Percentiles rank a stretch among this genome's conserved stretches.
Conservation (phyloP, 192 early-diverging fungal species). For the Kickxella alabastrina region DNA sequence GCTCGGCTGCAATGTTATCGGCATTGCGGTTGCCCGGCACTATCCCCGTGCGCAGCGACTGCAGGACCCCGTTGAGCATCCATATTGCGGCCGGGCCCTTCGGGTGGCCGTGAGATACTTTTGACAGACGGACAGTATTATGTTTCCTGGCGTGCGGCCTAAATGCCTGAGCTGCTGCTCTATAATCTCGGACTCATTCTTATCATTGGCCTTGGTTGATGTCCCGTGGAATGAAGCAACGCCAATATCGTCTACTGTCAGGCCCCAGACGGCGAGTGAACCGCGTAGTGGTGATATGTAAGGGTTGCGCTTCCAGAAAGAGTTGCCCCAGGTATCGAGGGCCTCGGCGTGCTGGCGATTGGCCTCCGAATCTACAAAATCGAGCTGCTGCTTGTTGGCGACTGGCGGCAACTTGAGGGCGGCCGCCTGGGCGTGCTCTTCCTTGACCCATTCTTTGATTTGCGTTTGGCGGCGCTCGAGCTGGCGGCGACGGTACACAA, state of each 20-base stretch:
- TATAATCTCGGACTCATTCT: slow-evolving; percentile 89
- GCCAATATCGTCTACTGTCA: slow-evolving; percentile 90
- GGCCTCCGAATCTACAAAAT: slow-evolving; percentile 61
- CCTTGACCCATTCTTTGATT: slow-evolving; percentile 12
- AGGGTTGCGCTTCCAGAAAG: slow-evolving; percentile 78
- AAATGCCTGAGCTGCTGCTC: slow-evolving; percentile 86
- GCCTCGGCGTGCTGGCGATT: slow-evolving; percentile 68
- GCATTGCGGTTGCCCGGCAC: slow-evolving; percentile 88
- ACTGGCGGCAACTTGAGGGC: background rate
- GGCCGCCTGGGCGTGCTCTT: background rate
- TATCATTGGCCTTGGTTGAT: slow-evolving; percentile 93
- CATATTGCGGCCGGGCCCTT: slow-evolving; percentile 93
- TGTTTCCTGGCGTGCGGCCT: slow-evolving; percentile 82
- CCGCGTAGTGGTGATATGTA: slow-evolving; percentile 83
- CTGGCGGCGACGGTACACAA: slow-evolving; percentile 82
- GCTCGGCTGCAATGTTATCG: slow-evolving; percentile 50
- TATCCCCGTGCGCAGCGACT: slow-evolving; percentile 76
- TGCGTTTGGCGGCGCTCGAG: slow-evolving; percentile 46
- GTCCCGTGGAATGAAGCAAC: slow-evolving; percentile 96
- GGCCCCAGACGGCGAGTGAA: slow-evolving; percentile 78
- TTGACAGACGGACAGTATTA: slow-evolving; percentile 77
- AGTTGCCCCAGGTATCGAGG: slow-evolving; percentile 74
- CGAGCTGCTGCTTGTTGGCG: slow-evolving; percentile 3
- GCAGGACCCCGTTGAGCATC: slow-evolving; percentile 92
- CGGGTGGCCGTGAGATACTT: slow-evolving; percentile 91